Conservation (phyloP, 1,284 basidiomycete genomes). For the Chalciporus sp. region DNA sequence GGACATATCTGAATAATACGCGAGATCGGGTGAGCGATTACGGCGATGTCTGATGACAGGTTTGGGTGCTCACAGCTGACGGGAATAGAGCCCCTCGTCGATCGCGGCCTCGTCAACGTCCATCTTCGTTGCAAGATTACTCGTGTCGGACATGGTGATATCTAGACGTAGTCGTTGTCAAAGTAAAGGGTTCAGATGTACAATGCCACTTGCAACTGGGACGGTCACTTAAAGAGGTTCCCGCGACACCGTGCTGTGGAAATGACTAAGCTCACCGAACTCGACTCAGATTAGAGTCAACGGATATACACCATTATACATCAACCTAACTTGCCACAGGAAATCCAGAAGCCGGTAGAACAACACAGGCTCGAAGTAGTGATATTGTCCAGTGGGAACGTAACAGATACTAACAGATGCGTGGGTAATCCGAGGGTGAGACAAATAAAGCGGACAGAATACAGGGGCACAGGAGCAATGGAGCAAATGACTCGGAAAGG, state of each 20-base stretch:
- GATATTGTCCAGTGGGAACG: background rate
- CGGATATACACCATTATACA: too few relatives aligned
- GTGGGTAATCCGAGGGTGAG: background rate
- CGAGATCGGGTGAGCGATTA: conserved; percentile 25
- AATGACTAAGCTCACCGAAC: conserved; percentile 32
- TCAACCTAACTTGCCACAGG: too few relatives aligned
- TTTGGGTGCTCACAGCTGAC: conserved; percentile 79
- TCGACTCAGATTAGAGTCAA: too few relatives aligned
- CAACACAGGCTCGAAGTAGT: background rate
- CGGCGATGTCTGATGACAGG: conserved; percentile 16
- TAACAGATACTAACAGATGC: background rate
- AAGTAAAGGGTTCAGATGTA: conserved; percentile 5
- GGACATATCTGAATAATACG: conserved; percentile 74
- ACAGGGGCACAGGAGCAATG: background rate
- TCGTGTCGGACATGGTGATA: conserved; percentile 50
- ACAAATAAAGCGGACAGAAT: background rate
- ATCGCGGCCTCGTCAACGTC: conserved; percentile 83
- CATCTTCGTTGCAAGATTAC: conserved; percentile 62
- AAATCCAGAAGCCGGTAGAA: too few relatives aligned
- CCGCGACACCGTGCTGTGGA: background rate
- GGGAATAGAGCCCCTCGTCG: conserved; percentile 93
- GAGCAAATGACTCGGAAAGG: background rate
- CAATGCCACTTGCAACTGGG: background rate
- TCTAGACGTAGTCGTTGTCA: conserved; percentile 5
- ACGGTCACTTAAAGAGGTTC: background rate